Percentiles rank a stretch among this genome's conserved stretches.
phyloP scores from a whole-genome alignment of 129 eudicot genomes.

The Artemisia annua region DNA sequence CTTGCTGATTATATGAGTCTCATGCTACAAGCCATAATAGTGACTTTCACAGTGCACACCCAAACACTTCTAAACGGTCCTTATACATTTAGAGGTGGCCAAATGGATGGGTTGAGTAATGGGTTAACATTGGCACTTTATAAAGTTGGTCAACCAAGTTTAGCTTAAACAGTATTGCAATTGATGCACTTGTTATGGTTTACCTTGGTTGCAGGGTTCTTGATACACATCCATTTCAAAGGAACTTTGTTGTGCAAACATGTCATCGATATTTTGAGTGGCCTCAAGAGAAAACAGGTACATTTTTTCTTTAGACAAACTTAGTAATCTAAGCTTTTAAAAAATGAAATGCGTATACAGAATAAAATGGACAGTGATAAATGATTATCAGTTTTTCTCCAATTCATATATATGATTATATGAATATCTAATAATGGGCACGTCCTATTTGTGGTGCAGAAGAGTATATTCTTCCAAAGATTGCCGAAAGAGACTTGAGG shows the following conservation, averaged over 20 bases:
- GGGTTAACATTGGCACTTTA: no score
- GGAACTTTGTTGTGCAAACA: conserved; percentile 56
- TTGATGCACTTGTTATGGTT: background rate
- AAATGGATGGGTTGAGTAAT: no score
- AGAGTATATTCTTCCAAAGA: conserved; percentile 92
- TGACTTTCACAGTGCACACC: background rate
- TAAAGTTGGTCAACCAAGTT: no score
- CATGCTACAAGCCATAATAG: background rate
- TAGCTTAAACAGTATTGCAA: background rate
- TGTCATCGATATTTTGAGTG: conserved; percentile 73
- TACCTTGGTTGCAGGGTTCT: conserved; percentile 60
- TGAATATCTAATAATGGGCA: background rate
- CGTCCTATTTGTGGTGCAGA: conserved; percentile 40
- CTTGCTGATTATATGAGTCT: background rate
- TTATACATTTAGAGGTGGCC: background rate
- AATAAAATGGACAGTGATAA: background rate
- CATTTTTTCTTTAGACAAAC: conserved; percentile 3
- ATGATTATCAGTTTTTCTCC: background rate
- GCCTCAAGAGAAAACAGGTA: conserved; percentile 95
- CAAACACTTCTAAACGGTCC: background rate
- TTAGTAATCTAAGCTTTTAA: no score
- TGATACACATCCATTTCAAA: conserved; percentile 53
- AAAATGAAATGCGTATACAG: no score
- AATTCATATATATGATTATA: background rate
- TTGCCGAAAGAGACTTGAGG: conserved; percentile 92